Conservation (phyloP, 495 filamentous ascomycete species). For the Jackrogersella minutella region DNA sequence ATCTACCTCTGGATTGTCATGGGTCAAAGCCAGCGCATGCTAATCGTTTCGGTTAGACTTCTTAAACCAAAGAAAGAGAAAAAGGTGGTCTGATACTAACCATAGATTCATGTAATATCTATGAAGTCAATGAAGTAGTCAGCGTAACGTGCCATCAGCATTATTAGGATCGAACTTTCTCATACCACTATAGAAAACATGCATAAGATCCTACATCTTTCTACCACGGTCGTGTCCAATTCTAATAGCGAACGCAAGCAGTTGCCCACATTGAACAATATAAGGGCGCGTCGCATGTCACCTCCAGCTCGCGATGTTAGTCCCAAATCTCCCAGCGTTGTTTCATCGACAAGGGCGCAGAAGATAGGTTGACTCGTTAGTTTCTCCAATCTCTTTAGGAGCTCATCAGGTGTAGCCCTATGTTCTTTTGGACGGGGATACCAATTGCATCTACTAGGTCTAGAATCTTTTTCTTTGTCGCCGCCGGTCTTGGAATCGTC, state of each 20-base stretch:
- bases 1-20: background rate
- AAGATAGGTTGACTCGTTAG: background rate
- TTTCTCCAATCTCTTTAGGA: background rate
- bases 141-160: background rate
- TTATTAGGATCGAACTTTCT: background rate
- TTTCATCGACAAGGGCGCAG: background rate
- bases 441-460: background rate
- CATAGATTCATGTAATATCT: conserved; percentile 10
- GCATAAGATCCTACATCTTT: background rate
- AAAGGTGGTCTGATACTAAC: background rate
- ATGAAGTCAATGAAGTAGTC: background rate
- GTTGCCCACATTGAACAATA: background rate
- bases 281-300: background rate
- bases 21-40: background rate
- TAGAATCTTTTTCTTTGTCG: background rate
- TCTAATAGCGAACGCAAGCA: background rate
- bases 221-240: background rate
- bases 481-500: background rate
- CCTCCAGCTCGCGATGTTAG: background rate
- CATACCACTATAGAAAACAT: background rate
- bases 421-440: background rate
- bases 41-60: conserved; percentile 2
- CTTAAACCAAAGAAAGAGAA: background rate
- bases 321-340: background rate
- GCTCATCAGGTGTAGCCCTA: background rate